Evolutionary conservation across 1,139 yeast genomes (phyloP), one percentile per base, ranked within the genome.

Genomic region (Candida labiduridarum): DNA sequence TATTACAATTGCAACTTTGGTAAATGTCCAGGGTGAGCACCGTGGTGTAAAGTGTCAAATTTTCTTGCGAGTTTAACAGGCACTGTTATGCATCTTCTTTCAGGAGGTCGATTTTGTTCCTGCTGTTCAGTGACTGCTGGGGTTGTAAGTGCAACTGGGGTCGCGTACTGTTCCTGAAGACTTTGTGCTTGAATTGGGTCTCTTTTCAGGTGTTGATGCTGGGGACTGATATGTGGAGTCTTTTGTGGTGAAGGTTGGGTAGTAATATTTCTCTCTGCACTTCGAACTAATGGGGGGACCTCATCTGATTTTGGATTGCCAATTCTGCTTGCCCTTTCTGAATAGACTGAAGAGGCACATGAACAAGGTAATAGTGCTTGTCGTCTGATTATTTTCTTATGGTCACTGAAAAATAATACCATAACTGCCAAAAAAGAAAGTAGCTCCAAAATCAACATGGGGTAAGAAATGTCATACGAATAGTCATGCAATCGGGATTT

Each of bases 331-430:
- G 11, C 31, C 31, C 45, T 38, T 9, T 53, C 51, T 1, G 57
- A 52, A 34, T 53, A 53, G 1, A 52, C 29, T 1, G 58, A 55
- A 1, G 56, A 54, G 31, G 49, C 44, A 16, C 46, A 31, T 4
- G 53, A 45, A 25, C 29, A 44, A 2, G 34, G 42, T 4, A 46
- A 30, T 19, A 47, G 7, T 4, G 27, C 39, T 9, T 31, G 15
- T n/a, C 44, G 36, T 12, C 30, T 30, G 42, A 50, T 50, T 6
- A 52, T 45, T 6, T 44, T 34, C 14, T 39, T 41, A 46, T 56
- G 58, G 31, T 49, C 41, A 19, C 39, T 38, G 16, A 38, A 46
- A 22, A 54, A 49, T 7, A 42, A 41, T 2, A 49, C n/a, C 38
- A 46, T 48, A 19, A 50, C 50, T 11, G 45, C 38, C 12, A 49